These are phyloP conservation scores for Diophrys sp. DNA, from an alignment of 73 alveolate genomes.

Conservation along the genomic window DNA sequence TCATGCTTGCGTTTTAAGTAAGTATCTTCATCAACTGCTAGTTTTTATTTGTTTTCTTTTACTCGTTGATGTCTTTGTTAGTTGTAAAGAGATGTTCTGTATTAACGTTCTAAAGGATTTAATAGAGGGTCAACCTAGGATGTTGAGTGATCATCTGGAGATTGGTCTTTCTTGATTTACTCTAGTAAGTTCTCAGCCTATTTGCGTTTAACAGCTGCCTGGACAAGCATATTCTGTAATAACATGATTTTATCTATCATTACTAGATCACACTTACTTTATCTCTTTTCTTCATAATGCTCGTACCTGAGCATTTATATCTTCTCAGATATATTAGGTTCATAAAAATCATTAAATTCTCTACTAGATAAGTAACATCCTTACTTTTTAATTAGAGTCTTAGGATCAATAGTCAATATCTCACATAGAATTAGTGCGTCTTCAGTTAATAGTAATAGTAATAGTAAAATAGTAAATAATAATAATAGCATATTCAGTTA, in stretches of 20 bases:
- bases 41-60: constrained; percentile 14
- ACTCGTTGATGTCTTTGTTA: constrained; percentile 17
- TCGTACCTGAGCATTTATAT: constrained; percentile 34
- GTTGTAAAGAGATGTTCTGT: constrained; percentile 9
- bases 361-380: neutral
- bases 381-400: neutral
- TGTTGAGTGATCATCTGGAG: neutral
- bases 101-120: neutral
- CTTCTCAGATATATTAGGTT: constrained; percentile 36
- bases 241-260: constrained; percentile 16
- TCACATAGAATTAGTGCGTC: constrained; percentile 11
- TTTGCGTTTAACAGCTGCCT: constrained; percentile 7
- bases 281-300: constrained; percentile 50
- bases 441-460: no score
- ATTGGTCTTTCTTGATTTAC: constrained; percentile 13
- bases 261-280: constrained; percentile 15
- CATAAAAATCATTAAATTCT: constrained; percentile 25
- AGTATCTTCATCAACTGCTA: constrained; percentile 7
- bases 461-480: no score
- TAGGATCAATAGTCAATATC: neutral
- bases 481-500: no score
- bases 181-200: constrained; percentile 27
- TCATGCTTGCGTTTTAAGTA: neutral
- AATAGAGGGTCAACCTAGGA: neutral
- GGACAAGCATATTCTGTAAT: constrained; percentile 8